phyloP scores from a whole-genome alignment of 2,329 filamentous ascomycete genomes.

The Diaporthe nobilis region DNA sequence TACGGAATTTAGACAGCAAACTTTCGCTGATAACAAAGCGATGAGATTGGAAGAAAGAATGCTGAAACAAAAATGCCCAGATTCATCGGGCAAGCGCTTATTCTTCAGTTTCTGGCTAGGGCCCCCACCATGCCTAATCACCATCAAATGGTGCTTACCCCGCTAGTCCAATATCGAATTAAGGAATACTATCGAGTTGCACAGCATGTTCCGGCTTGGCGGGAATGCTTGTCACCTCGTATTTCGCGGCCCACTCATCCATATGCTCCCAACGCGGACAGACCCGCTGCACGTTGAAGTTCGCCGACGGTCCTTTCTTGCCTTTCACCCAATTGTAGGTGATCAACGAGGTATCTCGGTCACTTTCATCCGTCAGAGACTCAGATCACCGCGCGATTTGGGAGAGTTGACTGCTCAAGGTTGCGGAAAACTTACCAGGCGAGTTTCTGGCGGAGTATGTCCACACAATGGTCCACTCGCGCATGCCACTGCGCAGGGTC shows the following conservation, averaged over 20 bases:
- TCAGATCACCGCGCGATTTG: not conserved
- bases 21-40: not conserved
- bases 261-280: not conserved
- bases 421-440: not conserved
- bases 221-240: not conserved
- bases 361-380: not conserved
- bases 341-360: not conserved
- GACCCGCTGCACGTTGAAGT: constrained; percentile 6
- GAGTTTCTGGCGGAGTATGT: not conserved
- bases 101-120: not conserved
- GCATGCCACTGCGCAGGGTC: not conserved
- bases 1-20: not conserved
- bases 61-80: not conserved
- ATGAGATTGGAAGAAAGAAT: not conserved
- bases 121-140: not conserved
- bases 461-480: not conserved
- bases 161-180: not conserved
- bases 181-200: constrained; percentile 1
- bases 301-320: not conserved
- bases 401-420: not conserved
- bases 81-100: not conserved
- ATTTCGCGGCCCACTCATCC: constrained; percentile 1
- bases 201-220: constrained; percentile 1
- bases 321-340: not conserved
- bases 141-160: not conserved